Evolutionary conservation across 163 green algal species (phyloP).

Genomic region (Scenedesmus sp.): DNA sequence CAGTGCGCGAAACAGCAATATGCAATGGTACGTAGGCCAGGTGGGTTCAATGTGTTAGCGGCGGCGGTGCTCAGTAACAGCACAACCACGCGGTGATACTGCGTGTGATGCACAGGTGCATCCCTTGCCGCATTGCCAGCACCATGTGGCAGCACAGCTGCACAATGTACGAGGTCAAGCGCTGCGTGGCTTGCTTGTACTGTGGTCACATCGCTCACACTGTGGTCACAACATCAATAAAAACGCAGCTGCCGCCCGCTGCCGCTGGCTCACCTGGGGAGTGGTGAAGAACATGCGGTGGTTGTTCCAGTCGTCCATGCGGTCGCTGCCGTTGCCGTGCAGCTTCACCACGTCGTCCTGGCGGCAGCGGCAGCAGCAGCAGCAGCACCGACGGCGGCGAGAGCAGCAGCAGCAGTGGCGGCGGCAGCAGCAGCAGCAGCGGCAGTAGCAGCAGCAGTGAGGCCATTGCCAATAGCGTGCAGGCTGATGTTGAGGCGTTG

Average conservation of each 20-base stretch:
- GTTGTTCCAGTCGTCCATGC: conserved; percentile 77
- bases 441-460: too few species aligned
- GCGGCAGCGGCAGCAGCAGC: conserved; percentile 6
- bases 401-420: conserved; percentile 6
- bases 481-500: too few species aligned
- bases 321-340: conserved; percentile 55
- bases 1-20: neutral
- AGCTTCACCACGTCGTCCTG: conserved; percentile 49
- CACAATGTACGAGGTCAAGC: neutral
- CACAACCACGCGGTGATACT: too few species aligned
- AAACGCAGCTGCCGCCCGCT: too few species aligned
- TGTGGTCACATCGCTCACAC: too few species aligned
- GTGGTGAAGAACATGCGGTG: conserved; percentile 94
- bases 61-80: too few species aligned
- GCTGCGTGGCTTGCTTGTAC: conserved; percentile 12
- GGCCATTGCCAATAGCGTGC: too few species aligned
- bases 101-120: too few species aligned
- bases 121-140: too few species aligned
- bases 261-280: conserved; percentile 66
- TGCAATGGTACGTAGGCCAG: too few species aligned
- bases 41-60: too few species aligned
- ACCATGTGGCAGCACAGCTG: neutral
- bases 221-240: too few species aligned
- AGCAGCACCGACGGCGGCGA: neutral
- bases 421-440: conserved; percentile 19